Evolutionary conservation across 805 yeast species (phyloP).

Genomic region (Lipomyces oligophaga): DNA sequence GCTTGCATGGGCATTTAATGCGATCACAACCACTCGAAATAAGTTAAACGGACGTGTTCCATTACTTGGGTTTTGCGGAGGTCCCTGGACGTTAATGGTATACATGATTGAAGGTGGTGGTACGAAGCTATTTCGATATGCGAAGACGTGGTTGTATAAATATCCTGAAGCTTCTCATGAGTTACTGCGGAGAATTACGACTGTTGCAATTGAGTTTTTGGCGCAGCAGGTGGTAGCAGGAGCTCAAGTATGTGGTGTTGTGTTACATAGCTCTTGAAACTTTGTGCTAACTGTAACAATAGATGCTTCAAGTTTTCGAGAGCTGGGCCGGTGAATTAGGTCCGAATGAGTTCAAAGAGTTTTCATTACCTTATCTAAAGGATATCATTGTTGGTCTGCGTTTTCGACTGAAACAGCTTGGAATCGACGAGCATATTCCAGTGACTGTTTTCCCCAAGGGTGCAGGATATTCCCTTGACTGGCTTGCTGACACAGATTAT

Average conservation of each 20-base stretch:
- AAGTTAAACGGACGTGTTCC: conserved; percentile 90
- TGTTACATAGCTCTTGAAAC: not conserved
- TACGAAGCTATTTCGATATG: conserved; percentile 82
- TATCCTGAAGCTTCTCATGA: conserved; percentile 68
- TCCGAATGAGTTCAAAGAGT: conserved; percentile 81
- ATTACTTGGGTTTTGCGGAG: conserved; percentile 90
- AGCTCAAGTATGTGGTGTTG: conserved; percentile 57
- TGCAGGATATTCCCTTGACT: conserved; percentile 94
- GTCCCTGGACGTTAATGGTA: conserved; percentile 95
- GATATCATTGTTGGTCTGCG: conserved; percentile 73
- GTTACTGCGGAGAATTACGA: conserved; percentile 73
- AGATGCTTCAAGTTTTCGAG: conserved; percentile 89
- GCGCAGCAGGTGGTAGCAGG: conserved; percentile 96
- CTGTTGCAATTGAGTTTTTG: conserved; percentile 85
- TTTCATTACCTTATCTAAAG: conserved; percentile 80
- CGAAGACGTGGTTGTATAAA: conserved; percentile 86
- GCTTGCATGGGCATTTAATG: conserved; percentile 89
- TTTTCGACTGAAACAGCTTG: conserved; percentile 63
- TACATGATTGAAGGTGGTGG: conserved; percentile 96
- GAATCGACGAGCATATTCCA: conserved; percentile 68
- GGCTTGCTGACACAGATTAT: conserved; percentile 74
- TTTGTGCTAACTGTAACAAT: not conserved
- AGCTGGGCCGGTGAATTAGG: conserved; percentile 98
- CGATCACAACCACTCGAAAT: conserved; percentile 85
- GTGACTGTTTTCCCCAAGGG: conserved; percentile 91